Conservation (phyloP, 768 basidiomycete genomes). For the Leccinum barrowsii region DNA sequence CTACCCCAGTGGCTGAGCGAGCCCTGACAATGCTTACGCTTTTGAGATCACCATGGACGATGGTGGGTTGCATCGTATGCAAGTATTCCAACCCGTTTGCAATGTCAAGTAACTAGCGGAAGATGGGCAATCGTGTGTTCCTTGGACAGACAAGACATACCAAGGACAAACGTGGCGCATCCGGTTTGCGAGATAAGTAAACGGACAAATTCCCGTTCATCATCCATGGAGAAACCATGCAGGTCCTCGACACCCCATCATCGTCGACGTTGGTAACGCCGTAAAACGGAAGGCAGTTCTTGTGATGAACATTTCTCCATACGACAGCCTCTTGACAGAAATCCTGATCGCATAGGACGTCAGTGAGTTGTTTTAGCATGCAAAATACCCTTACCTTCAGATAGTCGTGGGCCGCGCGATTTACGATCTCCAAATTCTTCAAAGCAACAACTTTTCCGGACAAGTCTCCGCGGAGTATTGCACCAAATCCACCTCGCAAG, state of each 20-base stretch:
- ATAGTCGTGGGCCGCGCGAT: conserved; percentile 22
- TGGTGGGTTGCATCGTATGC: conserved; percentile 37
- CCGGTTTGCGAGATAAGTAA: conserved; percentile 28
- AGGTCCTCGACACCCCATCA: conserved; percentile 13
- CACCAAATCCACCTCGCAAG: conserved; percentile 29
- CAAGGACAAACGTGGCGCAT: conserved; percentile 29
- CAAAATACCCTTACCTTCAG: conserved; percentile 21
- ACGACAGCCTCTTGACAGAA: conserved; percentile 30
- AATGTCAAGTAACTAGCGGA: conserved; percentile 34
- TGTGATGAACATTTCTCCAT: conserved; percentile 30
- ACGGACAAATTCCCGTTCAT: conserved; percentile 28
- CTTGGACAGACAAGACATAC: conserved; percentile 19
- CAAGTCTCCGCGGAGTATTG: conserved; percentile 29
- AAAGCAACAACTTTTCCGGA: conserved; percentile 29
- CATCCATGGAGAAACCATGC: conserved; percentile 27
- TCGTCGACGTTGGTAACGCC: conserved; percentile 18
- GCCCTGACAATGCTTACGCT: conserved; percentile 29
- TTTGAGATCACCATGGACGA: conserved; percentile 44
- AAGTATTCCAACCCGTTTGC: conserved; percentile 38
- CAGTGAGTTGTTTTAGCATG: neutral
- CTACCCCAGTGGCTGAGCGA: neutral
- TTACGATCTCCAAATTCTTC: conserved; percentile 24
- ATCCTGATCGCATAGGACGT: conserved; percentile 15
- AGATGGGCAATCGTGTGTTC: conserved; percentile 1
- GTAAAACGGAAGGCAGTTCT: conserved; percentile 30